Conservation (phyloP, 106 monocot genomes). For the Dendrobium catenatum region DNA sequence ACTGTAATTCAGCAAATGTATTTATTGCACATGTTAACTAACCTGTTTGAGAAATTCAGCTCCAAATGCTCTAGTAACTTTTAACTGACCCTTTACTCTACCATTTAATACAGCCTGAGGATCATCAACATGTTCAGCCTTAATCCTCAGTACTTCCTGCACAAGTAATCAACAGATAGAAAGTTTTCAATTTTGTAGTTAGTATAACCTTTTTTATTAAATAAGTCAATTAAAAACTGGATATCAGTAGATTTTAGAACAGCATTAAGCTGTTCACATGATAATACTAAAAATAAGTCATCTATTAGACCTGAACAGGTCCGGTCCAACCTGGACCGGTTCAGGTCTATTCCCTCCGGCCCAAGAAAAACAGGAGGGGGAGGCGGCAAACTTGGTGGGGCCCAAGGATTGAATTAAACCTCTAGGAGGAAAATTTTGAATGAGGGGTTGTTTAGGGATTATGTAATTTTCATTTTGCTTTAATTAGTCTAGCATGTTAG, state of each 20-base stretch:
- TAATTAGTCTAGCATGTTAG: too few relatives aligned
- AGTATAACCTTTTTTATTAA: neutral
- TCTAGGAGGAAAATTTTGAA: too few relatives aligned
- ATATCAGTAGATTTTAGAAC: neutral
- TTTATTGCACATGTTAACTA: neutral
- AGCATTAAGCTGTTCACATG: neutral
- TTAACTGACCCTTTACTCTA: slow-evolving; percentile 93
- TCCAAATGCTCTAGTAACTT: slow-evolving; percentile 98
- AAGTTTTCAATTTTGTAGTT: neutral
- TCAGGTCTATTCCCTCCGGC: too few relatives aligned
- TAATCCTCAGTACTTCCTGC: slow-evolving; percentile 87
- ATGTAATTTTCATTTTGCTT: too few relatives aligned
- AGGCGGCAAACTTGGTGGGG: too few relatives aligned
- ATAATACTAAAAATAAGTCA: neutral
- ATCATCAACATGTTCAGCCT: slow-evolving; percentile 79
- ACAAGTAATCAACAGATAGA: slow-evolving; percentile 4
- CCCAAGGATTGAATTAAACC: too few relatives aligned
- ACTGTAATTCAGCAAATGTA: neutral
- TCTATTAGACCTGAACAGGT: too few relatives aligned
- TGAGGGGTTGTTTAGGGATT: too few relatives aligned
- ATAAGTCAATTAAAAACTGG: neutral
- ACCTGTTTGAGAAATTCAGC: slow-evolving; percentile 98
- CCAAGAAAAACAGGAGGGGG: too few relatives aligned
- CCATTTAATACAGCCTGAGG: slow-evolving; percentile 77
- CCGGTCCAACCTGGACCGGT: too few relatives aligned